These are phyloP conservation scores for Barbarea vulgaris DNA, from an alignment of 345 rosid genomes.

Conservation along the genomic window DNA sequence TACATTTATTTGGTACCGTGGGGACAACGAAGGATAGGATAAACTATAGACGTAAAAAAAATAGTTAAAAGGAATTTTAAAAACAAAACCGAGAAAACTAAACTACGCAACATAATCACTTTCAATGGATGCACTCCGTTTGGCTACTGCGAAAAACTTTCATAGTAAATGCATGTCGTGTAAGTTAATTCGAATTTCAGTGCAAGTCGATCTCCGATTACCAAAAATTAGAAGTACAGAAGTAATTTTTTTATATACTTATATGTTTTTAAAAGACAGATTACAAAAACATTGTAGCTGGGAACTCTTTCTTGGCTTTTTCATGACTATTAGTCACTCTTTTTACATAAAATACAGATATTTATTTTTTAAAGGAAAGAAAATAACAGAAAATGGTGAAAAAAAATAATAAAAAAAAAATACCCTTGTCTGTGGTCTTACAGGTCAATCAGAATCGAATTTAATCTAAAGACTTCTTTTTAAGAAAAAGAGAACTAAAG, in stretches of 20 bases:
- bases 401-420: not conserved
- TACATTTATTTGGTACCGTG: too few species aligned
- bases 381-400: not conserved
- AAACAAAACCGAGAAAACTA: too few species aligned
- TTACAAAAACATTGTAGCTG: too few species aligned
- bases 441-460: not conserved
- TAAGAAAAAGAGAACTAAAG: not conserved
- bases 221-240: not conserved
- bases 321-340: too few species aligned
- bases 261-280: not conserved
- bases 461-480: not conserved
- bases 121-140: not conserved
- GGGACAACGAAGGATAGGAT: too few species aligned
- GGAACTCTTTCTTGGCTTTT: too few species aligned
- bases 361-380: too few species aligned
- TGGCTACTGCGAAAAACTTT: not conserved
- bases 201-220: not conserved
- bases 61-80: too few species aligned
- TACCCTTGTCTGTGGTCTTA: not conserved
- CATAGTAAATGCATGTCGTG: not conserved
- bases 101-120: not conserved
- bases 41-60: too few species aligned
- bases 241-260: not conserved
- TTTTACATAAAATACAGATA: too few species aligned
- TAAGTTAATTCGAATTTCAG: not conserved